These are phyloP conservation scores for Nemophila menziesii DNA, from an alignment of 257 asterid genomes.

Conservation along the genomic window DNA sequence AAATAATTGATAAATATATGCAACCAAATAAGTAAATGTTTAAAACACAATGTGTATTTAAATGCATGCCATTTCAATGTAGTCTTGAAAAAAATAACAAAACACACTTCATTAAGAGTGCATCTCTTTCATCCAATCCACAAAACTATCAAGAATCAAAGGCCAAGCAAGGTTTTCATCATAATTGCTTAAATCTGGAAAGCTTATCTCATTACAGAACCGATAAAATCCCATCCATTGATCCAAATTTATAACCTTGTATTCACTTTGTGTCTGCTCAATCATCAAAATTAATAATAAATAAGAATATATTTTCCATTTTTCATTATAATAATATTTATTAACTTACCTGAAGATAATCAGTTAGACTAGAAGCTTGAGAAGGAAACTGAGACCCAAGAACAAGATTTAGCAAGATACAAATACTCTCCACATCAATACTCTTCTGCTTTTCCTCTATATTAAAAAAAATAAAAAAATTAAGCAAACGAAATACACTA, in stretches of 20 bases:
- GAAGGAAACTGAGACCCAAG: slow-evolving; percentile 40
- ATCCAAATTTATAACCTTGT: slow-evolving; percentile 79
- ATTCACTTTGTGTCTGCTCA: slow-evolving; percentile 55
- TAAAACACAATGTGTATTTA: slow-evolving; percentile 1
- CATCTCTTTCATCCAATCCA: slow-evolving; percentile 44
- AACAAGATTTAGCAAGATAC: slow-evolving; percentile 59
- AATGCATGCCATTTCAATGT: not conserved
- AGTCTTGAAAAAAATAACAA: not conserved
- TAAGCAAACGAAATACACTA: slow-evolving; percentile 6
- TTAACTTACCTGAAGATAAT: slow-evolving; percentile 51
- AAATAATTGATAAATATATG: no score
- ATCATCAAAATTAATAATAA: slow-evolving; percentile 5
- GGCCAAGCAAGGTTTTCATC: slow-evolving; percentile 56
- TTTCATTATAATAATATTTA: not conserved
- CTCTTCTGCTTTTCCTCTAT: slow-evolving; percentile 86
- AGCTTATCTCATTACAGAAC: slow-evolving; percentile 60
- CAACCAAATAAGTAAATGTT: not conserved
- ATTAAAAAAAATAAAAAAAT: slow-evolving; percentile 13
- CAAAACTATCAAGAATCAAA: slow-evolving; percentile 44
- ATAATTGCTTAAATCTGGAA: slow-evolving; percentile 37
- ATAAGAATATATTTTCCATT: not conserved
- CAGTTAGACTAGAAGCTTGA: slow-evolving; percentile 49
- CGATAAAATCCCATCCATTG: slow-evolving; percentile 89
- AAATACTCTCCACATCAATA: slow-evolving; percentile 71
- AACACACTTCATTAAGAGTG: slow-evolving; percentile 9